phyloP scores from a whole-genome alignment of 2,329 filamentous ascomycete genomes.

The Epicoccum sorghinum region DNA sequence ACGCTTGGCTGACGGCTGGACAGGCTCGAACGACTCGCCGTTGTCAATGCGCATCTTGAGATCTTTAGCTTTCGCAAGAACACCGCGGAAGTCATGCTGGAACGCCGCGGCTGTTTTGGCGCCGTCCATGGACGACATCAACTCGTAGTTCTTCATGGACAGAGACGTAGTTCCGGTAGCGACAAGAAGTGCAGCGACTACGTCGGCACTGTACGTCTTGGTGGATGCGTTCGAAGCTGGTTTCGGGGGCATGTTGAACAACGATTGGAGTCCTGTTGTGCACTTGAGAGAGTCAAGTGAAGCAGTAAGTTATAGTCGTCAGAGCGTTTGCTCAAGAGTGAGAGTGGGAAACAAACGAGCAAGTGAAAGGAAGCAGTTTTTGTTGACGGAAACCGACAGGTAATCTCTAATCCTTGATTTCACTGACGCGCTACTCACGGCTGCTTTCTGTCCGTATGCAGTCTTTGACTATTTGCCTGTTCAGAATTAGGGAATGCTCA shows the following conservation, averaged over 20 bases:
- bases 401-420: too few relatives aligned
- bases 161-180: constrained; percentile 21
- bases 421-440: too few relatives aligned
- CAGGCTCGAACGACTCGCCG: constrained; percentile 25
- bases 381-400: too few relatives aligned
- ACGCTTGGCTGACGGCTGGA: constrained; percentile 25
- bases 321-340: neutral
- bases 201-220: constrained; percentile 20
- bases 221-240: neutral
- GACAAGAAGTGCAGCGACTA: constrained; percentile 23
- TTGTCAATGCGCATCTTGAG: constrained; percentile 20
- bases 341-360: neutral
- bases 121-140: constrained; percentile 31
- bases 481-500: too few relatives aligned
- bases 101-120: constrained; percentile 22
- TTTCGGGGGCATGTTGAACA: constrained; percentile 4
- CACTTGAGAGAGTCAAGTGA: neutral
- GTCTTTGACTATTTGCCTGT: too few relatives aligned
- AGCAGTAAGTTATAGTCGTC: neutral
- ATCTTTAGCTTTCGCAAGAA: constrained; percentile 24
- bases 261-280: neutral
- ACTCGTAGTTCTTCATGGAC: constrained; percentile 20
- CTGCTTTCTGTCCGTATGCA: too few relatives aligned
- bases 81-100: constrained; percentile 26
- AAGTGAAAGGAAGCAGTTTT: neutral